A percentile compares a stretch with the other conserved stretches of the same genome.
phyloP scores from a whole-genome alignment of 257 asterid genomes.

The Solanum ossicruentum region DNA sequence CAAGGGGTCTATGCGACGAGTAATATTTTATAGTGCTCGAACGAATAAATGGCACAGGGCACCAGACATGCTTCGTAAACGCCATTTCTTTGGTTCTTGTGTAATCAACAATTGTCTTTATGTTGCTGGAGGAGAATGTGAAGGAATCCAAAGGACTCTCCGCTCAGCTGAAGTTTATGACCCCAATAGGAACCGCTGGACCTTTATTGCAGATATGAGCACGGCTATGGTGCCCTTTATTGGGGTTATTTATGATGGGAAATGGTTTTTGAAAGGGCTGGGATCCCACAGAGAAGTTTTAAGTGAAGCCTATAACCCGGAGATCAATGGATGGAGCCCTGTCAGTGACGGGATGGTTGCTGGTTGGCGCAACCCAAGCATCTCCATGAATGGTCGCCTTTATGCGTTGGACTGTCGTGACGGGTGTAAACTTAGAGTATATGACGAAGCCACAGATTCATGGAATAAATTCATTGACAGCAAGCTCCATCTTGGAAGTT shows the following conservation, averaged over 20 bases:
- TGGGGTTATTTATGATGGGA: conserved; percentile 30
- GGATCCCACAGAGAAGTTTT: conserved; percentile 33
- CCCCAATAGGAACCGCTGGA: conserved; percentile 36
- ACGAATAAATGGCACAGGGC: conserved; percentile 49
- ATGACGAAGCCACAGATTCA: conserved; percentile 18
- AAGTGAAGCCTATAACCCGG: conserved; percentile 29
- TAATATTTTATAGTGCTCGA: conserved; percentile 34
- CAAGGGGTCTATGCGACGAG: conserved; percentile 38
- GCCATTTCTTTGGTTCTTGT: conserved; percentile 34
- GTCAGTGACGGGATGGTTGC: conserved; percentile 27
- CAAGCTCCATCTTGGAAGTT: conserved; percentile 33
- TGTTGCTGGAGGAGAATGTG: conserved; percentile 50
- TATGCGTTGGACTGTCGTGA: conserved; percentile 38
- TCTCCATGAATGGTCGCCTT: conserved; percentile 29
- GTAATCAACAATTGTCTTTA: conserved; percentile 37
- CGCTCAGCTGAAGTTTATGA: conserved; percentile 42
- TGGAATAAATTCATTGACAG: conserved; percentile 36
- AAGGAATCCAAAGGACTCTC: conserved; percentile 35
- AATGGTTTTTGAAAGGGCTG: conserved; percentile 38
- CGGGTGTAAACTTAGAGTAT: conserved; percentile 34
- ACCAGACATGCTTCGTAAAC: conserved; percentile 37
- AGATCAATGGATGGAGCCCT: conserved; percentile 22
- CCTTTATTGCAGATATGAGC: conserved; percentile 34
- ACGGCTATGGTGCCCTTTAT: conserved; percentile 48
- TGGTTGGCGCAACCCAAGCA: conserved; percentile 38